Percentiles rank a stretch among this genome's conserved stretches.
These are phyloP conservation scores for Colletotrichum navitas DNA, from an alignment of 2,329 filamentous ascomycete species.

Conservation along the genomic window DNA sequence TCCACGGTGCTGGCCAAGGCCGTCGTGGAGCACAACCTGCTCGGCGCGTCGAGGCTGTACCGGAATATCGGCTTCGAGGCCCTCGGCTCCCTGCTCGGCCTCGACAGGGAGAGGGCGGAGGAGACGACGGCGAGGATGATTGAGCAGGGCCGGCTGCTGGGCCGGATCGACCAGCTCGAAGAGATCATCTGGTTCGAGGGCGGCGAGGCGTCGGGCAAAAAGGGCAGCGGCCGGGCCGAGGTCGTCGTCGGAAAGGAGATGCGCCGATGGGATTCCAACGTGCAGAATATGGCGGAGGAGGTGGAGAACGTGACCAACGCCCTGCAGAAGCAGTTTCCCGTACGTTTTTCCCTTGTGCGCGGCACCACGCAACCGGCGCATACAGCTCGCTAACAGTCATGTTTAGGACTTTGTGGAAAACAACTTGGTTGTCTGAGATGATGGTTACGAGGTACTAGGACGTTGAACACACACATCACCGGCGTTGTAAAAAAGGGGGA, in stretches of 20 bases:
- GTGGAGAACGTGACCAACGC: conserved; percentile 88
- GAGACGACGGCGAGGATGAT: conserved; percentile 95
- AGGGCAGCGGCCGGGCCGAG: conserved; percentile 75
- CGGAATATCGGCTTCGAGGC: conserved; percentile 82
- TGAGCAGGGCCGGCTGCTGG: conserved; percentile 88
- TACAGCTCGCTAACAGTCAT: conserved; percentile 1
- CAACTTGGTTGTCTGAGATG: conserved; percentile 59
- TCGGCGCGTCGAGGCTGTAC: conserved; percentile 85
- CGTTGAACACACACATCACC: conserved; percentile 10
- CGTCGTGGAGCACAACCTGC: conserved; percentile 94
- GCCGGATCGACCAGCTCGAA: conserved; percentile 94
- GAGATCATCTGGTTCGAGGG: conserved; percentile 87
- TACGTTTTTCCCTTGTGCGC: conserved; percentile 47
- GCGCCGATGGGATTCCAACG: conserved; percentile 89
- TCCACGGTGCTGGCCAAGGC: conserved; percentile 93
- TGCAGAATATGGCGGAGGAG: conserved; percentile 87
- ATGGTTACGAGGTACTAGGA: background rate
- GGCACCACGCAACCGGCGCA: background rate
- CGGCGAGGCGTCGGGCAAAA: conserved; percentile 77
- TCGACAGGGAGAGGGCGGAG: conserved; percentile 86
- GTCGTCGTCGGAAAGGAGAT: conserved; percentile 77
- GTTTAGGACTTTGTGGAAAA: conserved; percentile 67
- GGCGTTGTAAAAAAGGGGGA: conserved; percentile 28
- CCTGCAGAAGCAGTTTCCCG: conserved; percentile 85
- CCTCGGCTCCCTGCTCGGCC: conserved; percentile 81